These are phyloP conservation scores for Davidsoniella virescens DNA, from an alignment of 2,329 filamentous ascomycete species.

Conservation along the genomic window DNA sequence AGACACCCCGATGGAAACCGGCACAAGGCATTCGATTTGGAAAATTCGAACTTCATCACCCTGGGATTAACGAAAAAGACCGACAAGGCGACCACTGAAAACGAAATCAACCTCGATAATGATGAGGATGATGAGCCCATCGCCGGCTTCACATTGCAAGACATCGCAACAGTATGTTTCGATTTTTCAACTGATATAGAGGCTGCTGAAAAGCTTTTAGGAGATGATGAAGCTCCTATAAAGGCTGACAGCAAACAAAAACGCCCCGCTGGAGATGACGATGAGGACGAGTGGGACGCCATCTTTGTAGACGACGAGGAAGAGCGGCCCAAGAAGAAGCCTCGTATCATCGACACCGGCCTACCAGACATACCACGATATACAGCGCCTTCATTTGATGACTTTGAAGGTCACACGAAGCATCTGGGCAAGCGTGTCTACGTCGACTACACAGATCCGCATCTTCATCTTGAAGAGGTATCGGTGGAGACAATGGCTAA, in stretches of 20 bases:
- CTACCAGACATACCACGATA: constrained; percentile 42
- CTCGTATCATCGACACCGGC: constrained; percentile 43
- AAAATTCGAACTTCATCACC: constrained; percentile 17
- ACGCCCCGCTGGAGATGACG: constrained; percentile 15
- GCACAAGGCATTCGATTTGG: constrained; percentile 36
- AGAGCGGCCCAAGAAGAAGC: constrained; percentile 45
- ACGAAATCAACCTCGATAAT: constrained; percentile 31
- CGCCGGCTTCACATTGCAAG: constrained; percentile 59
- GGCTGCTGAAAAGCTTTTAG: constrained; percentile 12
- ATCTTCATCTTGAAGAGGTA: constrained; percentile 67
- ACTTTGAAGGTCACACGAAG: constrained; percentile 59
- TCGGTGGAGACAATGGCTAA: constrained; percentile 48
- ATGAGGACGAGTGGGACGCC: constrained; percentile 46
- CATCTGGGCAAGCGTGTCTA: constrained; percentile 62
- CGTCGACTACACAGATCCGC: constrained; percentile 76
- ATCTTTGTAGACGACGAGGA: constrained; percentile 39
- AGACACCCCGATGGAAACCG: constrained; percentile 36
- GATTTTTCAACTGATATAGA: constrained; percentile 14
- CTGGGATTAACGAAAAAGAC: constrained; percentile 24
- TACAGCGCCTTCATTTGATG: constrained; percentile 57
- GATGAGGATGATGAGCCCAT: constrained; percentile 47
- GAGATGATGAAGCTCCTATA: not conserved
- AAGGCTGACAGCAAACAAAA: constrained; percentile 1
- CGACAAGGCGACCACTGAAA: constrained; percentile 18
- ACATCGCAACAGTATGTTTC: constrained; percentile 64